Conservation (phyloP, 2,329 filamentous ascomycete species). For the Aureobasidium sp. region DNA sequence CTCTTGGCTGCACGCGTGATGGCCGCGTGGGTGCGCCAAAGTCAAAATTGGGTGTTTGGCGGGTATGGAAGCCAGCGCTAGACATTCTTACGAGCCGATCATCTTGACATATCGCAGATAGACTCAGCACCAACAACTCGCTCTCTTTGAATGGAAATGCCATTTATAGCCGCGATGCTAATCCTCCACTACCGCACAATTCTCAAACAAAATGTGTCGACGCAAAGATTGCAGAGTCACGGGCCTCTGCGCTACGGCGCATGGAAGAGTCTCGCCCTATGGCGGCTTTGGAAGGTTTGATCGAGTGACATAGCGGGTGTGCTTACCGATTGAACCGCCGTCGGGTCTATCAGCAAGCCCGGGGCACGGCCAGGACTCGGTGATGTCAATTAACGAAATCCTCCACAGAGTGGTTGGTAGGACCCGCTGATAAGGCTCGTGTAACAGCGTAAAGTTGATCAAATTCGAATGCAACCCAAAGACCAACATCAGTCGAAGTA, state of each 20-base stretch:
- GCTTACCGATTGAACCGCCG: constrained; percentile 1
- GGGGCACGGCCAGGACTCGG: constrained; percentile 4
- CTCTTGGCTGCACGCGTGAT: constrained; percentile 9
- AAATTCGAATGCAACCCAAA: background rate
- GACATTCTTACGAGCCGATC: background rate
- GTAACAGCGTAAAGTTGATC: background rate
- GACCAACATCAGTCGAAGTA: background rate
- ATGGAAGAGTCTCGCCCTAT: constrained; percentile 3
- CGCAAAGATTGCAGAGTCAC: background rate
- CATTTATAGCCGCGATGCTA: no score
- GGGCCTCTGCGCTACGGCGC: background rate
- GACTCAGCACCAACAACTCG: background rate
- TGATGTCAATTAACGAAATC: constrained; percentile 9
- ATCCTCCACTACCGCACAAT: background rate
- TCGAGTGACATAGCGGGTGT: background rate
- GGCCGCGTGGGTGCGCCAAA: constrained; percentile 2
- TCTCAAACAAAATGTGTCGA: background rate
- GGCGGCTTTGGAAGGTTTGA: background rate
- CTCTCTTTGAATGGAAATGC: background rate
- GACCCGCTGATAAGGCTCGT: constrained; percentile 12
- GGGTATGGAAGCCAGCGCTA: background rate
- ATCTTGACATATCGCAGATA: background rate
- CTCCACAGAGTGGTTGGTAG: background rate
- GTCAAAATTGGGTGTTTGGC: background rate
- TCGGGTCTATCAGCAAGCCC: constrained; percentile 8